Evolutionary conservation across 2,329 filamentous ascomycete genomes (phyloP).

Genomic region (Paramyrothecium sp.): DNA sequence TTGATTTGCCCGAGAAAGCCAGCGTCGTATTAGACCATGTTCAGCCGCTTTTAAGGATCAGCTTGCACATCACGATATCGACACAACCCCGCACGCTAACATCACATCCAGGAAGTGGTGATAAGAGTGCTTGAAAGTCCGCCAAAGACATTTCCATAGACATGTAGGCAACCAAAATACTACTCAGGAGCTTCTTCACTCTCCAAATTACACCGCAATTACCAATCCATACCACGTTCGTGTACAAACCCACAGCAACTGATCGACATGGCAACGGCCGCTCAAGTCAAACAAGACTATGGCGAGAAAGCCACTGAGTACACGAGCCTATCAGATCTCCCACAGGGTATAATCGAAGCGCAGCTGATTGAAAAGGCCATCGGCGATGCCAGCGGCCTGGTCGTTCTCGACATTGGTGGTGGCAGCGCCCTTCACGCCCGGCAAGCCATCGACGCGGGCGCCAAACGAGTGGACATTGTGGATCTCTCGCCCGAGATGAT

Average conservation of each 20-base stretch:
- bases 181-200: no score
- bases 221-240: no score
- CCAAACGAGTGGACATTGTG: not conserved
- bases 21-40: no score
- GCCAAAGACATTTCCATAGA: no score
- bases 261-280: not conserved
- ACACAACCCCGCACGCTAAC: no score
- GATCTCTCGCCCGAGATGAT: slow-evolving; percentile 5
- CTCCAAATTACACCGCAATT: no score
- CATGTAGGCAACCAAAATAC: no score
- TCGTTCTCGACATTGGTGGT: not conserved
- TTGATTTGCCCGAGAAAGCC: no score
- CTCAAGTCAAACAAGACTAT: not conserved
- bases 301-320: not conserved
- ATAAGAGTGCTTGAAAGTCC: no score
- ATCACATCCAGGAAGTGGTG: no score
- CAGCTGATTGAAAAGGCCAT: not conserved
- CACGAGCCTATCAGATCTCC: not conserved
- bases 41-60: no score
- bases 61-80: no score
- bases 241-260: not conserved
- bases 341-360: not conserved
- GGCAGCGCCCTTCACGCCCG: not conserved
- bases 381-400: not conserved
- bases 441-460: not conserved